Conservation (phyloP, 1,139 yeast species). For the Debaryomyces fabryi region DNA sequence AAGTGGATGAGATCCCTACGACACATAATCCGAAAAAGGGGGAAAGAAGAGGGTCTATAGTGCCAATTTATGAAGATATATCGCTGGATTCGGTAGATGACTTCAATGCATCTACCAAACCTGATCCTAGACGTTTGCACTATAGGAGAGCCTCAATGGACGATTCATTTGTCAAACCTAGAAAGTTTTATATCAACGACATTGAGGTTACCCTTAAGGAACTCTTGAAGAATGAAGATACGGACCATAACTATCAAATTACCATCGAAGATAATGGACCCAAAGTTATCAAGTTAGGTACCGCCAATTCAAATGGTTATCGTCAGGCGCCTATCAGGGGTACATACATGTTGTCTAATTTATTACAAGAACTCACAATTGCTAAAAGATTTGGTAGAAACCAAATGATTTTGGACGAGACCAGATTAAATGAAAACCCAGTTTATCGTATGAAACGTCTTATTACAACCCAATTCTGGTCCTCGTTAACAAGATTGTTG, state of each 20-base stretch:
- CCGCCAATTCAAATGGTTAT: slow-evolving; percentile 82
- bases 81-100: slow-evolving; percentile 18
- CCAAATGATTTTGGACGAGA: slow-evolving; percentile 79
- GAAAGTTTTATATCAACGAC: slow-evolving; percentile 72
- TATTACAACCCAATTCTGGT: slow-evolving; percentile 83
- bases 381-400: slow-evolving; percentile 81
- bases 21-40: neutral
- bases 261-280: slow-evolving; percentile 94
- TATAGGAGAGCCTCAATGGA: slow-evolving; percentile 69
- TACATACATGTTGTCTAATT: slow-evolving; percentile 86
- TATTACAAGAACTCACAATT: slow-evolving; percentile 85
- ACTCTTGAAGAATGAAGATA: slow-evolving; percentile 77
- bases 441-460: slow-evolving; percentile 75
- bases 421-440: slow-evolving; percentile 84
- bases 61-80: slow-evolving; percentile 33
- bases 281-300: slow-evolving; percentile 81
- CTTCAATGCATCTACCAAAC: slow-evolving; percentile 2
- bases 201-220: slow-evolving; percentile 74
- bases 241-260: slow-evolving; percentile 83
- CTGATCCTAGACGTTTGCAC: slow-evolving; percentile 16
- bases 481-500: slow-evolving; percentile 69
- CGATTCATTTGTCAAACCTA: slow-evolving; percentile 46
- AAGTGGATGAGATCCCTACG: neutral
- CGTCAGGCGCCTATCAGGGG: slow-evolving; percentile 78
- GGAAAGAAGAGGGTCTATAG: slow-evolving; percentile 33